Base-by-base conservation (phyloP, 2,329 filamentous ascomycete genomes). In the Hymenoscyphus infarciens region DNA sequence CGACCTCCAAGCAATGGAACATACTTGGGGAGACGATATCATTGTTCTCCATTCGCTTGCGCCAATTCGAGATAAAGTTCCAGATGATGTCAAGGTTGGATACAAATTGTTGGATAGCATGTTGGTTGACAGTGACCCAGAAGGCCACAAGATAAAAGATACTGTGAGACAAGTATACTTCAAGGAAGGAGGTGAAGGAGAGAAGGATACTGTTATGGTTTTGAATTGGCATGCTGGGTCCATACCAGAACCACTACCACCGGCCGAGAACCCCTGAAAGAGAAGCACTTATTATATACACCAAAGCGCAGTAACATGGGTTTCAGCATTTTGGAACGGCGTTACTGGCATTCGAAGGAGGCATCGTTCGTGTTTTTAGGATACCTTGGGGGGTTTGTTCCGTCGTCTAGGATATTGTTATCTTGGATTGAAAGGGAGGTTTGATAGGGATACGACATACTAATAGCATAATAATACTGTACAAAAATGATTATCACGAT, bases 41-140 rank as follows among this genome's bases (percentile, higher is more conserved):
- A 80, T 66, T 77, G 80, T 64, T 75, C 75, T 71, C 76, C 70
- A 74, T 2, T 83, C 84, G 35, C 72, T 86, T 49, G 80, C 79
- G 52, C 81, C 82, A 0, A 77, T 84, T 33, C 81, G 78, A 16
- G 74, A 79, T 0, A 76, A 79, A 11, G 83, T 86, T 38, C 76
- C 79, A 1, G 81, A 81, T 1, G 81, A 81, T 0, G 75, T 79
- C 31, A 72, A 86, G 61, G 83, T 84, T 61, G 82, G 84, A 49
- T 85, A 86, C 80, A 83, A 82, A 0, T 81, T 84, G 7, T 82
- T 83, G 2, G 83, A 64, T 77, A 79, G 57, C 77, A 62, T 70
- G 38, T 27, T 67, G 7, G 66, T 80, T 5, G 75, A 77, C 13
- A 82, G 79, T n/a, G 58, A 63, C 57, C 45, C 55, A 5, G 64